Conservation (phyloP, 1,139 yeast species). For the Nakaseomyces bracarensis region DNA sequence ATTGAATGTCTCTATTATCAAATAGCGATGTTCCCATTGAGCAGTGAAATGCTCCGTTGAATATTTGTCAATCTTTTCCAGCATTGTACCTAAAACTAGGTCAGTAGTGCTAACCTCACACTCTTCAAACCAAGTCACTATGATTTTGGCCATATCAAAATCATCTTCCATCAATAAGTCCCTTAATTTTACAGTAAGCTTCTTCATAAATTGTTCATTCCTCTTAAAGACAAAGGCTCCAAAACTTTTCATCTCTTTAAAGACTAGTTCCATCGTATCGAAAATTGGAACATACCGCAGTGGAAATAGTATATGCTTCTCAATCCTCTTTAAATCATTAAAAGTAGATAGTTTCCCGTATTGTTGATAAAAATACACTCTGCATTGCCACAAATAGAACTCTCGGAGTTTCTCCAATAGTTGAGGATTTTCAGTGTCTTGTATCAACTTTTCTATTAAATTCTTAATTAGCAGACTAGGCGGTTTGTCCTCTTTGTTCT, state of each 20-base stretch:
- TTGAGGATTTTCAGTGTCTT: conserved; percentile 8
- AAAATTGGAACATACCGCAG: conserved; percentile 17
- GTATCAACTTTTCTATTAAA: conserved; percentile 14
- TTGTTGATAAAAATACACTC: conserved; percentile 19
- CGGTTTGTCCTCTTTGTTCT: conserved; percentile 21
- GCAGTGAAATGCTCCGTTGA: conserved; percentile 35
- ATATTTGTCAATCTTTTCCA: conserved; percentile 36
- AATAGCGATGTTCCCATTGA: conserved; percentile 36
- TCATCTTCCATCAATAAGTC: conserved; percentile 23
- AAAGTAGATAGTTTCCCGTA: conserved; percentile 14
- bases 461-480: conserved; percentile 24
- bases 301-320: conserved; percentile 23
- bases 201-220: conserved; percentile 14
- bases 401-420: conserved; percentile 16
- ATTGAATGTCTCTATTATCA: conserved; percentile 33
- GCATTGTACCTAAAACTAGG: conserved; percentile 38
- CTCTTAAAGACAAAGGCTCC: conserved; percentile 24
- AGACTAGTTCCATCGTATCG: conserved; percentile 10
- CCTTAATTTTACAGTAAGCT: conserved; percentile 13
- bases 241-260: conserved; percentile 18
- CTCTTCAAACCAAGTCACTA: conserved; percentile 24
- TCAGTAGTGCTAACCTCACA: conserved; percentile 16
- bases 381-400: conserved; percentile 18
- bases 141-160: conserved; percentile 19
- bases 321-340: conserved; percentile 21